Conservation (phyloP, 2,329 filamentous ascomycete species). For the Rutstroemia sp. region DNA sequence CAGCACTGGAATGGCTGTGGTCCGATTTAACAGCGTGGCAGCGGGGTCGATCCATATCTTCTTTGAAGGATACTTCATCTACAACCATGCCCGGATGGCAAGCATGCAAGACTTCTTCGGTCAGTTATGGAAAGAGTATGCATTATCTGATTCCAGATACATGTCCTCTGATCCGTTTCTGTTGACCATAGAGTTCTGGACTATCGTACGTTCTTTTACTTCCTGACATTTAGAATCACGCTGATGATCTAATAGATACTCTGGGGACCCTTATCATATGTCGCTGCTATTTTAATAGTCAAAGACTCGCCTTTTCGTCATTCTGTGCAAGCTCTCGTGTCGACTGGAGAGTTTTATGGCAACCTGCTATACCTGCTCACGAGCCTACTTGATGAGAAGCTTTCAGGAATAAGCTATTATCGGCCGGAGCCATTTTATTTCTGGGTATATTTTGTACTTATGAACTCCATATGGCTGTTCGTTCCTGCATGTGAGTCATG, state of each 20-base stretch:
- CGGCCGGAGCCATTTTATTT: conserved; percentile 54
- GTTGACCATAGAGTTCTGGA: conserved; percentile 47
- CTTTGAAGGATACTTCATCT: conserved; percentile 39
- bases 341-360: conserved; percentile 35
- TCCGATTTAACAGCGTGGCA: conserved; percentile 28
- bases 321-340: conserved; percentile 38
- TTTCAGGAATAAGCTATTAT: conserved; percentile 42
- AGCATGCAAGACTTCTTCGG: conserved; percentile 38
- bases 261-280: conserved; percentile 52
- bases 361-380: conserved; percentile 55
- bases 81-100: conserved; percentile 37
- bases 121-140: conserved; percentile 52
- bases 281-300: conserved; percentile 40
- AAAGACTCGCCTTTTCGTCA: conserved; percentile 40
- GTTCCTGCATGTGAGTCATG: conserved; percentile 44
- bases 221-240: not conserved
- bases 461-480: conserved; percentile 54
- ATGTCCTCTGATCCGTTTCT: conserved; percentile 44
- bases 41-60: conserved; percentile 29
- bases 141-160: conserved; percentile 49
- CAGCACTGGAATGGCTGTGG: conserved; percentile 33
- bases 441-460: conserved; percentile 55
- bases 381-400: conserved; percentile 40
- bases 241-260: conserved; percentile 33
- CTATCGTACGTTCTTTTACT: conserved; percentile 30